A percentile compares a stretch with the other conserved stretches of the same genome.
phyloP scores from a whole-genome alignment of 208 protist genomes.

The Tritrichomonas musculus region DNA sequence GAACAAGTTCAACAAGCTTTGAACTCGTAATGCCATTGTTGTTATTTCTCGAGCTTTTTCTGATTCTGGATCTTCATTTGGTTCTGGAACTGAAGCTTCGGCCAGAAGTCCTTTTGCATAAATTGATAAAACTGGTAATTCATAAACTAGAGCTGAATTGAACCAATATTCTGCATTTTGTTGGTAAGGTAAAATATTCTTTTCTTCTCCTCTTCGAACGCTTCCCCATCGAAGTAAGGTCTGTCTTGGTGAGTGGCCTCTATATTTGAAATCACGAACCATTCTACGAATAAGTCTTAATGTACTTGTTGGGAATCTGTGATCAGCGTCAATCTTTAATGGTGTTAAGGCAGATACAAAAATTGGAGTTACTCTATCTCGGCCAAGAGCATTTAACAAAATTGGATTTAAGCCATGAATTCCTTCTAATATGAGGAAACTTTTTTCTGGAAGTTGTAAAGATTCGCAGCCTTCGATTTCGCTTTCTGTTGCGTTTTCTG shows the following conservation, averaged over 20 bases:
- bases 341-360: not conserved
- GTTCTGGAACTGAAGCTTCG: not conserved
- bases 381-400: not conserved
- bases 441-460: too few relatives aligned
- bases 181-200: slow-evolving; percentile 16
- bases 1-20: not conserved
- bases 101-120: not conserved
- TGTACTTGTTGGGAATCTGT: not conserved
- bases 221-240: not conserved
- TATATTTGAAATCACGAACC: not conserved
- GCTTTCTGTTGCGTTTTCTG: too few relatives aligned
- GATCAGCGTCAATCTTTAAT: not conserved
- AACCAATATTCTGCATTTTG: not conserved
- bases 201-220: not conserved
- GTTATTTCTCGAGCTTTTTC: not conserved
- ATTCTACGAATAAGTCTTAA: not conserved
- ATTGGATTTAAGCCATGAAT: not conserved
- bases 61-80: not conserved
- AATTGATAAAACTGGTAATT: not conserved
- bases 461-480: too few relatives aligned
- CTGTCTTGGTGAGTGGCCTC: not conserved
- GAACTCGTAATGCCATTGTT: not conserved
- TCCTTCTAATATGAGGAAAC: not conserved
- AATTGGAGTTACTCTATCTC: not conserved
- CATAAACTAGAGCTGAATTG: slow-evolving; percentile 25